Evolutionary conservation across 2,329 filamentous ascomycete genomes (phyloP).

Genomic region (Conoideocrella luteorostrata): DNA sequence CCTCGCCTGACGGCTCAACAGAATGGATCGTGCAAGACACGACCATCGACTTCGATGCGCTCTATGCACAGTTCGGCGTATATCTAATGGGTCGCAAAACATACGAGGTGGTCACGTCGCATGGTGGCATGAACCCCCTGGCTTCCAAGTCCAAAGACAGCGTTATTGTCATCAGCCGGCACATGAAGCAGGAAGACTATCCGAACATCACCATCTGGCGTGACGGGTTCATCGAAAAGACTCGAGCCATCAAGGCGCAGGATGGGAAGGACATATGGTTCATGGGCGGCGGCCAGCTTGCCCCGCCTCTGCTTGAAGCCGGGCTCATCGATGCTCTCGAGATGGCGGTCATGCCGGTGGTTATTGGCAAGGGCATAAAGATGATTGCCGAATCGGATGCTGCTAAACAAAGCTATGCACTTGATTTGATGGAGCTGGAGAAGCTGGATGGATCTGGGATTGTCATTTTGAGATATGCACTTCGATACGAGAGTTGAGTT

Average conservation of each 20-base stretch:
- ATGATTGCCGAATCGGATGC: conserved; percentile 10
- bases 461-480: conserved; percentile 16
- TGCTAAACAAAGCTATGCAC: background rate
- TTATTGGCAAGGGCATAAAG: conserved; percentile 18
- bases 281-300: conserved; percentile 27
- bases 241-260: conserved; percentile 16
- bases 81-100: conserved; percentile 32
- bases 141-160: conserved; percentile 11
- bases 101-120: conserved; percentile 21
- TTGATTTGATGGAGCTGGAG: conserved; percentile 11
- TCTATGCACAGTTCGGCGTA: conserved; percentile 23
- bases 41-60: conserved; percentile 24
- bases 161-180: conserved; percentile 23
- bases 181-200: conserved; percentile 13
- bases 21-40: conserved; percentile 25
- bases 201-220: conserved; percentile 17
- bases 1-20: conserved; percentile 21
- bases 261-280: conserved; percentile 26
- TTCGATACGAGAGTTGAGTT: conserved; percentile 7
- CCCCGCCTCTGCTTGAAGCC: conserved; percentile 19
- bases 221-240: conserved; percentile 11
- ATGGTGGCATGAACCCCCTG: conserved; percentile 17
- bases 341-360: conserved; percentile 18
- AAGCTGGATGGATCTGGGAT: conserved; percentile 15
- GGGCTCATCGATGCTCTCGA: conserved; percentile 26